phyloP scores from a whole-genome alignment of 2,329 filamentous ascomycete genomes.

The Scopulariopsis brevicaulis region DNA sequence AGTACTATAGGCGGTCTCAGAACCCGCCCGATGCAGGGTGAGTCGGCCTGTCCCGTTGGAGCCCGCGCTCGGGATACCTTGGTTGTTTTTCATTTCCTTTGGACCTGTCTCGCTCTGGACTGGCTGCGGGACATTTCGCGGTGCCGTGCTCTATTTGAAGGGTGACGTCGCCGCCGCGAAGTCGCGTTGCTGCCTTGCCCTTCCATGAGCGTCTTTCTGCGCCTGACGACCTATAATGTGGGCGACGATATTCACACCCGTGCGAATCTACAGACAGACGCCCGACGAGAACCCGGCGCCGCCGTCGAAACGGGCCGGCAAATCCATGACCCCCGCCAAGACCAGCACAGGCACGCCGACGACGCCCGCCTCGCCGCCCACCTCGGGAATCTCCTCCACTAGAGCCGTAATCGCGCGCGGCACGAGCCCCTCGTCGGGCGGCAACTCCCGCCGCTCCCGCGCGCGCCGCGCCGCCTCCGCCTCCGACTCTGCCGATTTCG shows the following conservation, averaged over 20 bases:
- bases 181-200: neutral
- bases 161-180: neutral
- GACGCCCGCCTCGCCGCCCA: neutral
- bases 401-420: neutral
- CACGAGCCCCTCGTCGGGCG: neutral
- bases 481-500: neutral
- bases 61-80: too few species aligned
- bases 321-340: neutral
- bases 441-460: neutral
- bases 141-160: neutral
- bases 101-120: neutral
- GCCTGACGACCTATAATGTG: neutral
- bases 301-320: neutral
- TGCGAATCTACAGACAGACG: neutral
- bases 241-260: neutral
- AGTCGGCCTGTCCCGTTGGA: neutral
- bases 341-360: neutral
- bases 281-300: neutral
- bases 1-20: constrained; percentile 1
- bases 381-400: neutral
- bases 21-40: neutral
- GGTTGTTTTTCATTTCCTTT: too few species aligned
- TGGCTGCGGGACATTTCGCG: neutral
- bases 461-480: neutral
- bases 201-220: neutral